Percentiles rank a stretch among this genome's conserved stretches.
Evolutionary conservation across 2,329 filamentous ascomycete species (phyloP).

Genomic region (Leptosphaerulina australis): DNA sequence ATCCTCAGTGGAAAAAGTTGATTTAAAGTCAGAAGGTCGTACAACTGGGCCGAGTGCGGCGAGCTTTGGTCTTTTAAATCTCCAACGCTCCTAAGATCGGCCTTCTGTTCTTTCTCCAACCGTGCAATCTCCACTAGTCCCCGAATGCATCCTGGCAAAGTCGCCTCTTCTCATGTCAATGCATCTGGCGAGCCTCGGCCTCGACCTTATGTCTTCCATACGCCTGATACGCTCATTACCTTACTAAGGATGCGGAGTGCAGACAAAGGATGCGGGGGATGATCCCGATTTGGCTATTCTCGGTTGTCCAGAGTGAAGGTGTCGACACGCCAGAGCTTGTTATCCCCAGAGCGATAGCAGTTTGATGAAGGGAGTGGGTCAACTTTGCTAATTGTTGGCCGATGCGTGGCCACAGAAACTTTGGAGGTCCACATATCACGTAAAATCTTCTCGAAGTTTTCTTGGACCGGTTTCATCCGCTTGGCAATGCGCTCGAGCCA

Average conservation of each 20-base stretch:
- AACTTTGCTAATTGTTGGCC: conserved; percentile 37
- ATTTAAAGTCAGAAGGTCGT: conserved; percentile 7
- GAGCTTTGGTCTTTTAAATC: conserved; percentile 27
- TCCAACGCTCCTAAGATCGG: conserved; percentile 37
- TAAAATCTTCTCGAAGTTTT: conserved; percentile 41
- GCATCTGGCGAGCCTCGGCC: conserved; percentile 17
- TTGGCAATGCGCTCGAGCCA: conserved; percentile 27
- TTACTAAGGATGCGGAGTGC: conserved; percentile 29
- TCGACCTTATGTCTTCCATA: conserved; percentile 4
- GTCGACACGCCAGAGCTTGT: conserved; percentile 12
- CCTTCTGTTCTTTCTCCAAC: conserved; percentile 26
- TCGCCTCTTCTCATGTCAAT: conserved; percentile 25
- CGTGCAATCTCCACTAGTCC: conserved; percentile 32
- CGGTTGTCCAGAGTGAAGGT: conserved; percentile 21
- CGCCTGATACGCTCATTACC: conserved; percentile 14
- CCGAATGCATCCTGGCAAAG: conserved; percentile 29
- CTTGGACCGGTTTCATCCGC: conserved; percentile 25
- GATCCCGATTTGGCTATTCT: conserved; percentile 25
- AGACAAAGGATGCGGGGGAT: conserved; percentile 31
- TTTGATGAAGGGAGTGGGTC: conserved; percentile 35
- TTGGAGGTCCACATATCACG: conserved; percentile 39
- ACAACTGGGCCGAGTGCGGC: conserved; percentile 17
- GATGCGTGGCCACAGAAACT: conserved; percentile 27
- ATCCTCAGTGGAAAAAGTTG: not conserved
- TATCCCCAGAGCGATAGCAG: conserved; percentile 16